Conservation (phyloP, 2,329 filamentous ascomycete genomes). For the Stachybotrys chartarum region DNA sequence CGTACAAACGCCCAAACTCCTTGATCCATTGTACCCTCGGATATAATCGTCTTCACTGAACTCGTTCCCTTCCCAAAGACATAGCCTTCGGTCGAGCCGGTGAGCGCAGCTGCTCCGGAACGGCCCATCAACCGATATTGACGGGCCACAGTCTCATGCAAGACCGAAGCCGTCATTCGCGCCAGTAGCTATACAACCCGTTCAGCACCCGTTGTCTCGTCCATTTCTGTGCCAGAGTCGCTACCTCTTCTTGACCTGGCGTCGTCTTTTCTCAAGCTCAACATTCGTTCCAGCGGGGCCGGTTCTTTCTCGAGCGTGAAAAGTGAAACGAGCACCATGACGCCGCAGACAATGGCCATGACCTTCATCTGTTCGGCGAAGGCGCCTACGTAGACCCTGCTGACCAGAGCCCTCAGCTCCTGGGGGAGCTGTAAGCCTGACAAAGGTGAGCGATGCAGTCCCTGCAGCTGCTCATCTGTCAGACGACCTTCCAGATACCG, state of each 20-base stretch:
- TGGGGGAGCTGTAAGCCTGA: slow-evolving; percentile 26
- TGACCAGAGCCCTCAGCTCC: slow-evolving; percentile 25
- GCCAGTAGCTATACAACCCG: neutral
- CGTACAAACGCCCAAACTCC: neutral
- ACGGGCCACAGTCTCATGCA: neutral
- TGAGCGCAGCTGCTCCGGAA: neutral
- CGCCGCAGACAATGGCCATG: slow-evolving; percentile 35
- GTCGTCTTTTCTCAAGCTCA: slow-evolving; percentile 19
- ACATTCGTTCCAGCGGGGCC: slow-evolving; percentile 22
- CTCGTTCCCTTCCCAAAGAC: neutral
- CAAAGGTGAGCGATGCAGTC: slow-evolving; percentile 37
- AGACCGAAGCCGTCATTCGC: neutral
- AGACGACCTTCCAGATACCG: slow-evolving; percentile 27
- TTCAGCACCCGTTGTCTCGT: slow-evolving; percentile 15
- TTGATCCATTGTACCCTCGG: neutral
- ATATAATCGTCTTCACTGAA: neutral
- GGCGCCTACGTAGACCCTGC: slow-evolving; percentile 34
- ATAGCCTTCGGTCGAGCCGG: neutral
- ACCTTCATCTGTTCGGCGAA: slow-evolving; percentile 39
- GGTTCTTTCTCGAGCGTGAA: slow-evolving; percentile 37
- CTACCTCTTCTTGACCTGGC: slow-evolving; percentile 23
- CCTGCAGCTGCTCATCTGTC: slow-evolving; percentile 27
- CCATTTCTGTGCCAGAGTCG: slow-evolving; percentile 30
- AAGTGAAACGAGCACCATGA: slow-evolving; percentile 35
- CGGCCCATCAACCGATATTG: too few relatives aligned